These are phyloP conservation scores for Boletus pseudo-olivaceus DNA, from an alignment of 768 basidiomycete genomes.

Conservation along the genomic window DNA sequence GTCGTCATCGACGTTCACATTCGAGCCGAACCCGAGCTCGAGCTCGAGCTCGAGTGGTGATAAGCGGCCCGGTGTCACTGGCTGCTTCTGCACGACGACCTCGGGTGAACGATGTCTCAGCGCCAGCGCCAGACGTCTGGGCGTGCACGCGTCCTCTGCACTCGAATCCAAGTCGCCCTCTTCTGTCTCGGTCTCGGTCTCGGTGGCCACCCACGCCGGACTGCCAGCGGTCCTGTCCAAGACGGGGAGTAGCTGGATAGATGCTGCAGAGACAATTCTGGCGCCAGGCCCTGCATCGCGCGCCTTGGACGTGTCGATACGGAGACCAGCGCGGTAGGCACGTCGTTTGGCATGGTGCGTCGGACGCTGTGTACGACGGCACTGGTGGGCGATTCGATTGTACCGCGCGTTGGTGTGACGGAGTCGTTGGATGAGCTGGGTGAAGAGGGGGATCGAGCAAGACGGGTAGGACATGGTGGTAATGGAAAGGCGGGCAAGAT, in stretches of 20 bases:
- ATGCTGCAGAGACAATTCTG: constrained; percentile 31
- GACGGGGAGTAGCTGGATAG: not conserved
- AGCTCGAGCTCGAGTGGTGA: constrained; percentile 7
- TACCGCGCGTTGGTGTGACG: constrained; percentile 43
- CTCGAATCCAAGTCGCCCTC: not conserved
- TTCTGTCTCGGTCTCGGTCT: not conserved
- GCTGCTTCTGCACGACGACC: not conserved
- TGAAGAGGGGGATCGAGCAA: constrained; percentile 24
- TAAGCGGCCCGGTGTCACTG: not conserved
- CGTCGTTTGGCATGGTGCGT: constrained; percentile 48
- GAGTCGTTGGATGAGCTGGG: constrained; percentile 40
- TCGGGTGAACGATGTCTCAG: not conserved
- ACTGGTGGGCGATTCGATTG: constrained; percentile 34
- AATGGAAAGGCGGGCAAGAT: too few relatives aligned
- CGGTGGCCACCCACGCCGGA: not conserved
- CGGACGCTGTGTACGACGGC: constrained; percentile 34
- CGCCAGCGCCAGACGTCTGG: not conserved
- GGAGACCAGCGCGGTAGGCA: constrained; percentile 43
- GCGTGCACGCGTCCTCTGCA: not conserved
- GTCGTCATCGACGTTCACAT: not conserved
- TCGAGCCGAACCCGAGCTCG: not conserved
- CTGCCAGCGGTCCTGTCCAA: not conserved
- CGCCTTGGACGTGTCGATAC: constrained; percentile 42
- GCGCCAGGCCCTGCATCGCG: constrained; percentile 33
- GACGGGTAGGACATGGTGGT: constrained; percentile 10